A percentile compares a stretch with the other conserved stretches of the same genome.
phyloP scores from a whole-genome alignment of 2,329 filamentous ascomycete genomes.

The Exophiala sp. region DNA sequence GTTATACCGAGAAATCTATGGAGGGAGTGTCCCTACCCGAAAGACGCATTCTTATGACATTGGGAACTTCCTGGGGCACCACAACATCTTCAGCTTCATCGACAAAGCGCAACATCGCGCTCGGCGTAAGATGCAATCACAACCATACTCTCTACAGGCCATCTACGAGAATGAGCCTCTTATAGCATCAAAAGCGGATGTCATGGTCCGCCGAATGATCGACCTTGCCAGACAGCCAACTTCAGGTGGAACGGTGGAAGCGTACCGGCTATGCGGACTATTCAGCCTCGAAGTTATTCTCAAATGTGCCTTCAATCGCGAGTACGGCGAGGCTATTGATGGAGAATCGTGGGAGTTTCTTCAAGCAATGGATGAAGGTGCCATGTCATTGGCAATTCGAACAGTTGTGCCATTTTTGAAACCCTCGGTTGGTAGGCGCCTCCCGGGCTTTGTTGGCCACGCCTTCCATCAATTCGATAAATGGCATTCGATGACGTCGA shows the following conservation, averaged over 20 bases:
- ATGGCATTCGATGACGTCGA: slow-evolving; percentile 1
- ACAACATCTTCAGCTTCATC: slow-evolving; percentile 9
- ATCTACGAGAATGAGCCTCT: slow-evolving; percentile 12
- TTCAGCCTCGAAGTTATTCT: slow-evolving; percentile 20
- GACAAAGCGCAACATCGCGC: slow-evolving; percentile 6
- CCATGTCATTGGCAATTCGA: background rate
- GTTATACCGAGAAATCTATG: slow-evolving; percentile 12
- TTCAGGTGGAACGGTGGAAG: background rate
- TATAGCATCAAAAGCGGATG: slow-evolving; percentile 8
- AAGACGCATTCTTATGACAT: slow-evolving; percentile 5
- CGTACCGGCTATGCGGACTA: slow-evolving; percentile 3
- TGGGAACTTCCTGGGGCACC: background rate
- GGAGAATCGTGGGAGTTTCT: slow-evolving; percentile 2
- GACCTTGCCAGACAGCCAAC: background rate
- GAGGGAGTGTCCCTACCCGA: slow-evolving; percentile 4
- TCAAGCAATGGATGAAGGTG: background rate
- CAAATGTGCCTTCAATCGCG: slow-evolving; percentile 9
- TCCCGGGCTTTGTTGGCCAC: slow-evolving; percentile 6
- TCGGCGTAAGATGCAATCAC: slow-evolving; percentile 14
- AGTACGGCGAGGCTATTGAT: background rate
- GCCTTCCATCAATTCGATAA: slow-evolving; percentile 1
- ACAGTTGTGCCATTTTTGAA: background rate
- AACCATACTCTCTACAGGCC: slow-evolving; percentile 9
- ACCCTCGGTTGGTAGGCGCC: background rate
- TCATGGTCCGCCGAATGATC: slow-evolving; percentile 7